Evolutionary conservation across 2,329 filamentous ascomycete genomes (phyloP).

Genomic region (Stemphylium beticola): DNA sequence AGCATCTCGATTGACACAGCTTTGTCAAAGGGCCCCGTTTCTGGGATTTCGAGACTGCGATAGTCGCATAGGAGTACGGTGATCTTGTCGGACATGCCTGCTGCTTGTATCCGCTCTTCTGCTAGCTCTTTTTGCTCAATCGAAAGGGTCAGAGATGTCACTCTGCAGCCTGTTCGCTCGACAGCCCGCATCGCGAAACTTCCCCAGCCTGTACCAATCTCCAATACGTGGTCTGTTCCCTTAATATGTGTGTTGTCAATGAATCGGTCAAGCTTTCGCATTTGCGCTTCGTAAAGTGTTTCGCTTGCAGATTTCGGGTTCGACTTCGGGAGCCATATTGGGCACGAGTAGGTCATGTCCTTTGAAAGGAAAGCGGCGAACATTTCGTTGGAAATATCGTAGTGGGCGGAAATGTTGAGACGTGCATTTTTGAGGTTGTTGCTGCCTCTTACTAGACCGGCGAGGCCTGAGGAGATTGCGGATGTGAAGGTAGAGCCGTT

Average conservation of each 20-base stretch:
- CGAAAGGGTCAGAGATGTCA: conserved; percentile 72
- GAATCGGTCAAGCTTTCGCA: conserved; percentile 70
- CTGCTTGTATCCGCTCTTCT: conserved; percentile 67
- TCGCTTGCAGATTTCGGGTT: conserved; percentile 57
- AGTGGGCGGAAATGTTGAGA: conserved; percentile 74
- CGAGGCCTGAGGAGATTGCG: conserved; percentile 63
- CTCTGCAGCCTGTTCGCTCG: conserved; percentile 67
- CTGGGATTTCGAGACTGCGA: conserved; percentile 63
- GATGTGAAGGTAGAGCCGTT: conserved; percentile 70
- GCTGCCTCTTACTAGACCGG: conserved; percentile 58
- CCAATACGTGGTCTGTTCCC: conserved; percentile 70
- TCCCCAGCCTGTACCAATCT: conserved; percentile 79
- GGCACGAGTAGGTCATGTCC: conserved; percentile 80
- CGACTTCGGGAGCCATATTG: conserved; percentile 64
- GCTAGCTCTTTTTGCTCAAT: conserved; percentile 72
- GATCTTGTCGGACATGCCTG: conserved; percentile 66
- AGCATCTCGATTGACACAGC: conserved; percentile 80
- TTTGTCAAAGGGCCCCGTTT: conserved; percentile 66
- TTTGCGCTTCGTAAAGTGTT: conserved; percentile 69
- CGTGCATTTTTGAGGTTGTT: conserved; percentile 59
- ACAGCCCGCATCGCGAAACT: conserved; percentile 75
- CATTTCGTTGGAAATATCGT: conserved; percentile 79
- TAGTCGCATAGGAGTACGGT: conserved; percentile 74
- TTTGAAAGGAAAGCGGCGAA: conserved; percentile 74
- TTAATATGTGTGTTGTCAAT: conserved; percentile 70